These are phyloP conservation scores for Fusarium sp. DNA, from an alignment of 2,329 filamentous ascomycete species.

Conservation along the genomic window DNA sequence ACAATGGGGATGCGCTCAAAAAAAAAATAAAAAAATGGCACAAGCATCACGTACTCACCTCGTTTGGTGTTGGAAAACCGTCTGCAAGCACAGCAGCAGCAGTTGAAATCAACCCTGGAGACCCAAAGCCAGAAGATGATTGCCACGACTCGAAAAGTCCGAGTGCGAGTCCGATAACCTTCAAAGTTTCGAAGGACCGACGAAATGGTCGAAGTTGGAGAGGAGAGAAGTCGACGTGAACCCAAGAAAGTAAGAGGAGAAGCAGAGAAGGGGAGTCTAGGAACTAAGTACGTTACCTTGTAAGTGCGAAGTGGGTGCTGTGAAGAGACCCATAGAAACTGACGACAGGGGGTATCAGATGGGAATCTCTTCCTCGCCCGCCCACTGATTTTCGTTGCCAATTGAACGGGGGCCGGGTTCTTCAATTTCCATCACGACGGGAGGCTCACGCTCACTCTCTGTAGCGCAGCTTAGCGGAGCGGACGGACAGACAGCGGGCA, in stretches of 20 bases:
- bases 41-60: constrained; percentile 39
- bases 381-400: constrained; percentile 27
- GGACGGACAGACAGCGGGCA: constrained; percentile 7
- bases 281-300: constrained; percentile 37
- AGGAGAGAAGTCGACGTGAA: constrained; percentile 22
- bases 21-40: neutral
- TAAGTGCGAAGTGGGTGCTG: constrained; percentile 35
- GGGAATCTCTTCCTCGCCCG: constrained; percentile 29
- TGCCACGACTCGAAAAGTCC: constrained; percentile 21
- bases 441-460: constrained; percentile 11
- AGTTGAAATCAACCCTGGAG: constrained; percentile 16
- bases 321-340: constrained; percentile 30
- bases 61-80: constrained; percentile 20
- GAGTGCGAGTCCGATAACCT: constrained; percentile 35
- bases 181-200: constrained; percentile 34
- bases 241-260: constrained; percentile 28
- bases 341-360: constrained; percentile 32
- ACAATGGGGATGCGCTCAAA: constrained; percentile 16
- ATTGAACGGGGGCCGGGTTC: constrained; percentile 18
- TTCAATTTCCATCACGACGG: constrained; percentile 29
- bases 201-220: constrained; percentile 32
- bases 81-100: constrained; percentile 33
- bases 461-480: constrained; percentile 19
- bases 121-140: constrained; percentile 22
- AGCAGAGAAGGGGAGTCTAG: constrained; percentile 39